Conservation (phyloP, 2,329 filamentous ascomycete genomes). For the Parastagonospora nodorum region DNA sequence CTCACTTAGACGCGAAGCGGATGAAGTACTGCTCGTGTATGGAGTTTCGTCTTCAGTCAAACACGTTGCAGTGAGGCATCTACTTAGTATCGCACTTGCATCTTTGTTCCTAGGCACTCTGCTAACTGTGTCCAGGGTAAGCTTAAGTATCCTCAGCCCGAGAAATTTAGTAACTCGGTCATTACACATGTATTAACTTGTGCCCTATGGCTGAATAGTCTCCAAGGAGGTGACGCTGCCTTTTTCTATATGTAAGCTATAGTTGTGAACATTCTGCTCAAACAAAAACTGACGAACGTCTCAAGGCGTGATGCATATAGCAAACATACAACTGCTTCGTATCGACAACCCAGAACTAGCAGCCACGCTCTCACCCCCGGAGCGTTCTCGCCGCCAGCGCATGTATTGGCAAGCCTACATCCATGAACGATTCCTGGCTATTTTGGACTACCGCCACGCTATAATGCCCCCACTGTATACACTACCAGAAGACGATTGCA, state of each 20-base stretch:
- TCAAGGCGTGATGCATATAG: conserved; percentile 33
- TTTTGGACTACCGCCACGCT: conserved; percentile 55
- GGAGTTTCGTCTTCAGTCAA: too few species aligned
- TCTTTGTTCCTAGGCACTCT: too few species aligned
- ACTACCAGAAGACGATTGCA: conserved; percentile 49
- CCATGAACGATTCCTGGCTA: conserved; percentile 62
- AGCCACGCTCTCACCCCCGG: conserved; percentile 37
- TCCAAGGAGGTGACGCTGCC: conserved; percentile 55
- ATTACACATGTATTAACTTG: too few species aligned
- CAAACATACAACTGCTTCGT: conserved; percentile 44
- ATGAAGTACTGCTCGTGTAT: too few species aligned
- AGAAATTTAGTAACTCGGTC: too few species aligned
- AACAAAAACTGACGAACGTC: too few species aligned
- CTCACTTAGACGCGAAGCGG: too few species aligned
- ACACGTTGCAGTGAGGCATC: too few species aligned
- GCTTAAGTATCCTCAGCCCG: too few species aligned
- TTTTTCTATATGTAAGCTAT: conserved; percentile 58
- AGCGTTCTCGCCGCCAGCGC: conserved; percentile 53
- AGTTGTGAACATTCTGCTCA: background rate
- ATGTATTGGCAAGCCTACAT: conserved; percentile 63
- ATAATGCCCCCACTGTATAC: conserved; percentile 47
- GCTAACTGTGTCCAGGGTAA: too few species aligned
- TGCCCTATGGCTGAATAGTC: conserved; percentile 13
- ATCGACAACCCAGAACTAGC: conserved; percentile 49
- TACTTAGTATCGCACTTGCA: too few species aligned